Evolutionary conservation across 306 rosid species (phyloP), one percentile per base, ranked within the genome.

Genomic region (Herpetospermum pedunculosum): DNA sequence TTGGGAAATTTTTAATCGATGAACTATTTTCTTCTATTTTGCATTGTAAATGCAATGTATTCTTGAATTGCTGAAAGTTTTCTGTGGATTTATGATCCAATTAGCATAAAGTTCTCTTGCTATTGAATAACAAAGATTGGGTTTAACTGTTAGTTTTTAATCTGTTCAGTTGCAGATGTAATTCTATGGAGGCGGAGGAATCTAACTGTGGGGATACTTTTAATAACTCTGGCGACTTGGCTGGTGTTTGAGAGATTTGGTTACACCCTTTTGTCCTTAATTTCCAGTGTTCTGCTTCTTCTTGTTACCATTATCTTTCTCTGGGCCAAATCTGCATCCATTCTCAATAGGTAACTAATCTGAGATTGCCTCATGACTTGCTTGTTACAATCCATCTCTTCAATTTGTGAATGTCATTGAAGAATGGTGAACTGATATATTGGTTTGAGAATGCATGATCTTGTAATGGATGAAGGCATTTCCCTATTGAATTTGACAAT

Each of bases 321-420:
- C 47, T 95, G 99, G 99, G 96, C 99, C 68, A 95, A 88, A 85
- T 88, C 99, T 54, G 99, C 99, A 0, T 90, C 96, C 74, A 88
- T 91, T 91, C 97, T 95, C 44, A 95, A 92, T 55, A 78, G 99
- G 99, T 95, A 84, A 64, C 12, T 16, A 52, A 53, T 4, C 53
- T 29, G 19, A 81, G 32, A 18, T 80, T 43, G 69, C 54, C 48
- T 78, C 55, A 67, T 79, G 73, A 73, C 70, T 76, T 71, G 28
- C 71, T 38, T 58, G n/a, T 29, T 5, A 3, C 75, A 37, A 74
- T 38, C 26, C 55, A n/a, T 23, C 49, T 50, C 26, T 74, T 32
- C 48, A 49, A 49, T 32, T 59, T 48, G 29, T 48, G 29, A 30
- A 48, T 44, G 5, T 16, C 60, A 18, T 4, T 32, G 18, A 29